Evolutionary conservation across 2,329 filamentous ascomycete genomes (phyloP).

Genomic region (Phaeosphaeriaceae sp.): DNA sequence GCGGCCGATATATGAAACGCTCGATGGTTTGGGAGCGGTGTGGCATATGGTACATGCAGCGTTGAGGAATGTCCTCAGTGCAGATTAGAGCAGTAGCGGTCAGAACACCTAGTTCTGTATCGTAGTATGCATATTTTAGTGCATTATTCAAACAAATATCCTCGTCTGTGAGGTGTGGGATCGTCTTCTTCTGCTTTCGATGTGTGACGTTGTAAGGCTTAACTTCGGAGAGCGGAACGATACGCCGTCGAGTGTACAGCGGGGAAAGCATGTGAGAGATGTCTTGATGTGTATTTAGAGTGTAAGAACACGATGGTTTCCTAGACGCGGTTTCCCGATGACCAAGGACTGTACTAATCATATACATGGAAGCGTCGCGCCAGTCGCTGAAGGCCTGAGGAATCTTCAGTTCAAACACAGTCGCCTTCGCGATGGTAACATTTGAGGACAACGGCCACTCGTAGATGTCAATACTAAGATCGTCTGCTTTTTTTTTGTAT

Average conservation of each 20-base stretch:
- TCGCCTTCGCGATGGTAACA: constrained; percentile 46
- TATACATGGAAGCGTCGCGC: constrained; percentile 57
- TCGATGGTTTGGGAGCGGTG: constrained; percentile 43
- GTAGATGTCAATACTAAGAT: constrained; percentile 55
- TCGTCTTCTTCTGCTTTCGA: constrained; percentile 24
- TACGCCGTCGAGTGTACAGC: constrained; percentile 18
- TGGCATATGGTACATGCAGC: constrained; percentile 54
- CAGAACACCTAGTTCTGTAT: constrained; percentile 24
- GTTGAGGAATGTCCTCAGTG: constrained; percentile 21
- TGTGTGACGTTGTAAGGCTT: constrained; percentile 51
- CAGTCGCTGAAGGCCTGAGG: constrained; percentile 54
- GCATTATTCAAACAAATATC: constrained; percentile 57
- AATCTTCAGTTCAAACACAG: constrained; percentile 60
- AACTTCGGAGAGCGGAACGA: constrained; percentile 45
- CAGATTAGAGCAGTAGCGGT: constrained; percentile 7
- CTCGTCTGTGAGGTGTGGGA: constrained; percentile 34
- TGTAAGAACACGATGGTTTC: constrained; percentile 11
- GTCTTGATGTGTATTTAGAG: constrained; percentile 18
- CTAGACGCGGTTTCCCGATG: too few species aligned
- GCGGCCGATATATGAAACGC: constrained; percentile 49
- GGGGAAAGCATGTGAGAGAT: constrained; percentile 7
- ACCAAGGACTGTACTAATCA: constrained; percentile 53
- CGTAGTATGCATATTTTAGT: constrained; percentile 47
- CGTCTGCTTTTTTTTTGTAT: constrained; percentile 36
- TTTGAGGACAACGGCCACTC: constrained; percentile 63